phyloP scores from a whole-genome alignment of 202 grass and related monocot genomes.

The Dendrocalamus latiflorus region DNA sequence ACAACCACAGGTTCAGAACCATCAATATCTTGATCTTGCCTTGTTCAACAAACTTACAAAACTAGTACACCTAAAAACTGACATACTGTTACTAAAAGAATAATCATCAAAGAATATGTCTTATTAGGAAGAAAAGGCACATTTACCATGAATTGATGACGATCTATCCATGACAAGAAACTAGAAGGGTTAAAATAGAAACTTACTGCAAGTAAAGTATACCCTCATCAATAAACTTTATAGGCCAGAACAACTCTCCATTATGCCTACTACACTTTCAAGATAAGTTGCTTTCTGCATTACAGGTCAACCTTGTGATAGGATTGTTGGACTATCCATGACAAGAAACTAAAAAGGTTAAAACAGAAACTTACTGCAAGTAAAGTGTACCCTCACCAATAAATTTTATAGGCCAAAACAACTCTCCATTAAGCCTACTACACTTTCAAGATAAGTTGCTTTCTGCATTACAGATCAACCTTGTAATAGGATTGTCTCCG shows the following conservation, averaged over 20 bases:
- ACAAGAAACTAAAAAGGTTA: not conserved
- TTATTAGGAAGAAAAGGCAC: not conserved
- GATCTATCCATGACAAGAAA: not conserved
- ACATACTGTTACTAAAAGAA: not conserved
- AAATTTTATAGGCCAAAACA: not conserved
- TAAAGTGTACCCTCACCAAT: not conserved
- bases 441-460: not conserved
- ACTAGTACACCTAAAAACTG: not conserved
- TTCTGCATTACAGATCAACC: not conserved
- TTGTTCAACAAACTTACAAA: not conserved
- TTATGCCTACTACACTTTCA: not conserved
- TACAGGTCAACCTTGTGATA: not conserved
- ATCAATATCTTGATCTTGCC: not conserved
- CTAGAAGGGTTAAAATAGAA: not conserved
- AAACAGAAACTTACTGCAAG: not conserved
- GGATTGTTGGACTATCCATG: not conserved
- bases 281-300: not conserved
- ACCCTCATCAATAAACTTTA: not conserved
- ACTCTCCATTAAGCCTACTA: not conserved
- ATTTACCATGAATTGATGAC: not conserved
- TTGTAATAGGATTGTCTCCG: not conserved
- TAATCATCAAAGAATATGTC: not conserved
- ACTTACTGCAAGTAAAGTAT: not conserved
- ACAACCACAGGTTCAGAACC: not conserved
- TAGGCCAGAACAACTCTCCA: not conserved